These are phyloP conservation scores for Mitragyna speciosa DNA, from an alignment of 257 asterid species.

Conservation along the genomic window DNA sequence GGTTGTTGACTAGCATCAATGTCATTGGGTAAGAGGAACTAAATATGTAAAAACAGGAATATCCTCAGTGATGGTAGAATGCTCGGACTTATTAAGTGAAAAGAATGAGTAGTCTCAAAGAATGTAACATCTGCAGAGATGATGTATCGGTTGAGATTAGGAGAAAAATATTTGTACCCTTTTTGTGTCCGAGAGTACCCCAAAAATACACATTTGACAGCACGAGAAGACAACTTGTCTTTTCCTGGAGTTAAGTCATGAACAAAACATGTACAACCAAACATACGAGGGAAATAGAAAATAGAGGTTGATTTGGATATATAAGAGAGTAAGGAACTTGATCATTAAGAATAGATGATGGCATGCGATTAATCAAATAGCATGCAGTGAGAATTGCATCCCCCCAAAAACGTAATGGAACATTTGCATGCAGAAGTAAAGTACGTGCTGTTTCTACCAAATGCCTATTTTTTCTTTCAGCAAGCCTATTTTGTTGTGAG, in stretches of 20 bases:
- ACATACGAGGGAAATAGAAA: neutral
- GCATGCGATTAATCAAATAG: conserved; percentile 15
- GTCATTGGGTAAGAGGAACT: neutral
- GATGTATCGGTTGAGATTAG: neutral
- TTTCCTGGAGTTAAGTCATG: neutral
- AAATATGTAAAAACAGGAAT: neutral
- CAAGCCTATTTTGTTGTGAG: conserved; percentile 7
- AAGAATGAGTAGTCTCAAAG: neutral
- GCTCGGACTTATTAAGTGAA: neutral
- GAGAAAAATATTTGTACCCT: neutral
- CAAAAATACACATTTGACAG: neutral
- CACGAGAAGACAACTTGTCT: neutral
- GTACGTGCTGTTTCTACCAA: neutral
- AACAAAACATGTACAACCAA: neutral
- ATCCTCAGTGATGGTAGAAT: neutral
- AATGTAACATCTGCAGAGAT: neutral
- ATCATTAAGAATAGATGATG: neutral
- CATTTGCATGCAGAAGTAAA: conserved; percentile 10
- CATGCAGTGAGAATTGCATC: neutral
- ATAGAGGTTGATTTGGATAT: neutral
- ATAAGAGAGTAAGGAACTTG: conserved; percentile 2
- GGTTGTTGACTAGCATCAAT: neutral
- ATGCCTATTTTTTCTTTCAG: conserved; percentile 9
- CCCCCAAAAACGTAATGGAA: conserved; percentile 6
- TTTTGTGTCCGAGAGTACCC: neutral